Percentiles rank a stretch among this genome's conserved stretches.
Conservation (phyloP, 2,329 filamentous ascomycete species). For the Colletotrichum chlorophyti region DNA sequence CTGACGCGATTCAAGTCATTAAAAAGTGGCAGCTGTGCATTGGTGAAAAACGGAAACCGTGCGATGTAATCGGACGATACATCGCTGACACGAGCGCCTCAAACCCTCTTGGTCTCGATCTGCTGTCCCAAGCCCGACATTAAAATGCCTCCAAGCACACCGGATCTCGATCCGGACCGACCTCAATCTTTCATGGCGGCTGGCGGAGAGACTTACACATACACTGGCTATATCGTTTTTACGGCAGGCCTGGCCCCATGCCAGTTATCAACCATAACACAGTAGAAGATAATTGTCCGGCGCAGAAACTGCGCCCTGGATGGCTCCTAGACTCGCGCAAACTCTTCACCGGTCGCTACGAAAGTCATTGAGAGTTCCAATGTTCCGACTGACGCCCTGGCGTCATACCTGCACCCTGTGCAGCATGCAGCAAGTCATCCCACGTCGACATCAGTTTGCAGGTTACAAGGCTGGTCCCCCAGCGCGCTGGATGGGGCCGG, state of each 20-base stretch:
- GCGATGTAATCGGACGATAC: conserved; percentile 26
- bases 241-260: no score
- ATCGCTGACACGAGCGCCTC: conserved; percentile 1
- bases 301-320: no score
- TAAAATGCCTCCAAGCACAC: neutral
- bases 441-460: conserved; percentile 6
- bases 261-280: no score
- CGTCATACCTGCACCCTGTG: conserved; percentile 17
- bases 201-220: neutral
- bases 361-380: neutral
- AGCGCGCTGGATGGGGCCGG: neutral
- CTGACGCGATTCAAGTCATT: conserved; percentile 27
- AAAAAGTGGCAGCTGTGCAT: conserved; percentile 1
- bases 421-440: conserved; percentile 23
- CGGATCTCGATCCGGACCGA: neutral
- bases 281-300: no score
- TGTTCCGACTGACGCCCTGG: neutral
- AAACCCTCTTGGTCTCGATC: conserved; percentile 1
- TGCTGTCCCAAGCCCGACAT: neutral
- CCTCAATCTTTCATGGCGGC: no score
- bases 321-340: no score
- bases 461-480: conserved; percentile 8
- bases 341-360: neutral
- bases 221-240: no score
- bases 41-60: conserved; percentile 18